Evolutionary conservation across 176 grass and related monocot species (phyloP), one percentile per base, ranked within the genome.

Genomic region (Aegilops sharonensis): DNA sequence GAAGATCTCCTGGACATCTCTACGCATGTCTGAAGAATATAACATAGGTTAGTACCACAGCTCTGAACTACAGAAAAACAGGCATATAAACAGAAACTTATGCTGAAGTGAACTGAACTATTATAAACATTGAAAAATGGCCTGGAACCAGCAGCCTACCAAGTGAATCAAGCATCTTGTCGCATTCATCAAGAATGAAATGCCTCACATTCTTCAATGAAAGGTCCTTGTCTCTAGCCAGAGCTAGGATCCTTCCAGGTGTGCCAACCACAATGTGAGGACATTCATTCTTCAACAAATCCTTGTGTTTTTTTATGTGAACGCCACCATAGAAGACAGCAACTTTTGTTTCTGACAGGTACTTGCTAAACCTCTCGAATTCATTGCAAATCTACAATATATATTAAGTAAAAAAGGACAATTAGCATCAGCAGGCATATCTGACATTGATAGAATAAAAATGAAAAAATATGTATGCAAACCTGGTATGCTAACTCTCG

Each of bases 311-410:
- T 37, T 83, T 84, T 32, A 99, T 93, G 90, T 99, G 94, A 65
- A 99, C 97, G 31, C 97, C 97, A 37, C 94, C 97, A 32, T 99
- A 99, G 89, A 99, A 99, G 65, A 99, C 97, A 77, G 94, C 97
- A 86, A 99, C 89, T 84, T 99, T 99, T 29, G 94, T 80, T 69
- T 99, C 97, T 5, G 91, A 14, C 1, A 99, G 69, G 78, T 99
- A 99, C 78, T 93, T 99, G 82, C 94, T 99, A 85, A 99, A 99
- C 68, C 97, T 96, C 94, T 99, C 97, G 71, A 99, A 99, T 75
- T 99, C 97, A 1, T 99, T 81, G 70, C 97, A 99, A 18, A 99
- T 99, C 97, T 99, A 54, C 72, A 94, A 80, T 2, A 84, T 2
- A 86, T 30, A 47, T 24, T 1, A 76, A 54, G 1, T 68, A 62